Evolutionary conservation across 495 filamentous ascomycete genomes (phyloP).

Genomic region (Apiosordaria backusii): DNA sequence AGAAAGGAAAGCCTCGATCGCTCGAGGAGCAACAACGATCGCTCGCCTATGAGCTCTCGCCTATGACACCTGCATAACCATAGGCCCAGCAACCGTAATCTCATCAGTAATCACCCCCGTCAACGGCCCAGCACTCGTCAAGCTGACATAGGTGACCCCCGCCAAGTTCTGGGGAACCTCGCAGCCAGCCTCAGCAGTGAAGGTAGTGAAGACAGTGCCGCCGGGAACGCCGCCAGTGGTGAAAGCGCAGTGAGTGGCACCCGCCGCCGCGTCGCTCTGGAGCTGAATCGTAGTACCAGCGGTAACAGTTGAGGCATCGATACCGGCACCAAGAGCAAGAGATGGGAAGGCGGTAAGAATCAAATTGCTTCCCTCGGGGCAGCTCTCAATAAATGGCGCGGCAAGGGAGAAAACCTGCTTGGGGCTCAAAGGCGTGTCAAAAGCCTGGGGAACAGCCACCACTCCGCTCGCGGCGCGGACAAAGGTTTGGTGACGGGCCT

Average conservation of each 20-base stretch:
- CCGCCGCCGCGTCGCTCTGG: conserved; percentile 39
- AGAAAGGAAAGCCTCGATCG: background rate
- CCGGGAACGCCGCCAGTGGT: conserved; percentile 49
- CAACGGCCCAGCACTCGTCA: conserved; percentile 45
- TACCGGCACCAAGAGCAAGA: conserved; percentile 48
- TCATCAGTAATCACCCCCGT: conserved; percentile 47
- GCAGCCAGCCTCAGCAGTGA: conserved; percentile 47
- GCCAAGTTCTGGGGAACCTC: conserved; percentile 47
- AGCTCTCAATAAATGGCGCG: conserved; percentile 59
- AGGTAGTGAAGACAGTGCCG: conserved; percentile 51
- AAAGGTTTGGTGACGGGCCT: conserved; percentile 59
- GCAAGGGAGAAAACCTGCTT: conserved; percentile 61
- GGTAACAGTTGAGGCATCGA: conserved; percentile 42
- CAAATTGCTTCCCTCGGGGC: conserved; percentile 56
- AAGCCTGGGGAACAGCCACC: conserved; percentile 54
- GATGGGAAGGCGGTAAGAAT: conserved; percentile 55
- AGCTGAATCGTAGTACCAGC: conserved; percentile 42
- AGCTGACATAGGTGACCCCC: conserved; percentile 54
- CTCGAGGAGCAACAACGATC: background rate
- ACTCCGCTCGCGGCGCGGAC: conserved; percentile 48
- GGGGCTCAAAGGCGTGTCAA: conserved; percentile 56
- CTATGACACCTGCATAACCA: conserved; percentile 51
- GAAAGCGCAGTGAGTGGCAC: conserved; percentile 54
- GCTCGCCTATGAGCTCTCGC: background rate
- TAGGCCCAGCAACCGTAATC: conserved; percentile 50